A percentile compares a stretch with the other conserved stretches of the same genome.
These are phyloP conservation scores for Dioszegia crocea DNA, from an alignment of 768 basidiomycete species.

Conservation along the genomic window DNA sequence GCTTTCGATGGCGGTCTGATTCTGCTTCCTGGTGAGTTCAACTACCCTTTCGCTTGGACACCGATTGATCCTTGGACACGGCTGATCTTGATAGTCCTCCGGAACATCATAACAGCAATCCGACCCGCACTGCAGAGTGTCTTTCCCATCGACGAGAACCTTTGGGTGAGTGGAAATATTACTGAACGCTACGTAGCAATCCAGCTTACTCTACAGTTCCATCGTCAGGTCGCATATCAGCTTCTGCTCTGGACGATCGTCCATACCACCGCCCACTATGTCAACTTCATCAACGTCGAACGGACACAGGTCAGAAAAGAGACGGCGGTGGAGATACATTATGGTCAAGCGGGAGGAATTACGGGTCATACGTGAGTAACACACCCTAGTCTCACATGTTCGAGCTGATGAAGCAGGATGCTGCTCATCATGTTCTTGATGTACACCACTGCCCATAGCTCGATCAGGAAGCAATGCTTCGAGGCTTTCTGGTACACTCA, in stretches of 20 bases:
- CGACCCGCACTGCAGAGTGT: conserved; percentile 76
- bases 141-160: conserved; percentile 88
- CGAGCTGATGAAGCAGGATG: conserved; percentile 54
- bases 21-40: conserved; percentile 61
- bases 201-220: conserved; percentile 51
- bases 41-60: background rate
- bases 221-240: conserved; percentile 88
- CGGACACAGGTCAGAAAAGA: conserved; percentile 64
- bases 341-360: conserved; percentile 82
- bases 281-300: conserved; percentile 36
- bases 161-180: conserved; percentile 77
- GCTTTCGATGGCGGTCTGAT: conserved; percentile 83
- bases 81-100: conserved; percentile 56
- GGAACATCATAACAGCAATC: conserved; percentile 77
- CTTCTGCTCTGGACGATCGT: conserved; percentile 76
- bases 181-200: too few relatives aligned
- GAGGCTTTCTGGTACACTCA: conserved; percentile 98
- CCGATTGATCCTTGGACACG: too few relatives aligned
- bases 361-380: conserved; percentile 69
- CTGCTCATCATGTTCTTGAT: conserved; percentile 87
- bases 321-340: conserved; percentile 77
- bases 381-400: background rate
- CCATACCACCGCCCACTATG: conserved; percentile 81
- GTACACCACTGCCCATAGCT: conserved; percentile 85
- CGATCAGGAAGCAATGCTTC: conserved; percentile 82